Base-by-base conservation (phyloP, 2,329 filamentous ascomycete species). In the Aspergillus thermomutatus region DNA sequence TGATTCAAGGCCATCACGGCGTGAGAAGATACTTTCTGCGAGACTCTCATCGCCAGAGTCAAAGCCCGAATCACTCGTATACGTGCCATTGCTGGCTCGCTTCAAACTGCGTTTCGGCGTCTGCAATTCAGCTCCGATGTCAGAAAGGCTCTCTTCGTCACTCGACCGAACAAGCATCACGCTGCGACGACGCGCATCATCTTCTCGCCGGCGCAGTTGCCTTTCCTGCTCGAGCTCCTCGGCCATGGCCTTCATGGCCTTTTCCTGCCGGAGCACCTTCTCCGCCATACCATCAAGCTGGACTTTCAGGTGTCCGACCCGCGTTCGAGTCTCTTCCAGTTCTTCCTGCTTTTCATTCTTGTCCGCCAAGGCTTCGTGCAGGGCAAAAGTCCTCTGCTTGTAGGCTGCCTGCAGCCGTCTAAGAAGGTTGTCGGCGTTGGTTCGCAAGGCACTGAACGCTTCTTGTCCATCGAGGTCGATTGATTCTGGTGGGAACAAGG, bases 271-370 rank as follows among this genome's bases (percentile, higher is more conserved):
- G 17, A 76, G 70, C 2, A 81, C 79, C 58, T 80, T 79, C 34
- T 77, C 77, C 4, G 83, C 82, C 78, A 87, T 82, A 40, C 82
- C 82, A 66, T 86, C 81, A 21, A 87, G 74, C 68, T 87, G 85
- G 60, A 81, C 76, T 70, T 86, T 86, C 53, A 87, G 72, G 62
- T 85, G 81, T 40, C 79, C 75, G 14, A 82, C 78, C 7, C 83
- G 77, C 41, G 82, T 84, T 34, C 84, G 78, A 14, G 83, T 79
- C 63, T 86, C 84, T 58, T 85, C 83, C 0, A 84, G 75, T 67
- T 87, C 85, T 60, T 87, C 84, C n/a, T 78, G 76, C 62, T 83
- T 81, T 10, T 81, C 80, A 52, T 79, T 80, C 57, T 83, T 80
- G 62, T 85, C 83, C 3, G 80, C 80, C 37, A 79, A 72, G 3